phyloP scores from a whole-genome alignment of 192 early-diverging fungal genomes.

The Coemansia sp. region DNA sequence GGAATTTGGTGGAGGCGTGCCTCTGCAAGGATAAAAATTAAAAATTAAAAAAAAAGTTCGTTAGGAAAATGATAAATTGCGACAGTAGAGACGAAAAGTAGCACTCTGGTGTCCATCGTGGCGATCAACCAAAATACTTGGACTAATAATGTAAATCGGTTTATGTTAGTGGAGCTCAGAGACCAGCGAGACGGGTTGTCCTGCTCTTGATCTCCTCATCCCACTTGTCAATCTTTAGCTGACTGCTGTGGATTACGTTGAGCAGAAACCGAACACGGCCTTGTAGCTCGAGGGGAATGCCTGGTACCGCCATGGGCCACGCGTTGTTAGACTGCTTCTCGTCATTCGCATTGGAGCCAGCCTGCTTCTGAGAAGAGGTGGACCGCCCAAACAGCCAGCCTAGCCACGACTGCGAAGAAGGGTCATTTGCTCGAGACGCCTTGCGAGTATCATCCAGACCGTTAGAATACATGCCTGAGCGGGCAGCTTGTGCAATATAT shows the following conservation, averaged over 20 bases:
- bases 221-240: conserved; percentile 61
- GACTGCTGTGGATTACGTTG: conserved; percentile 59
- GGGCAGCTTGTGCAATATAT: conserved; percentile 53
- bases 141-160: no score
- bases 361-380: conserved; percentile 7
- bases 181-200: conserved; percentile 22
- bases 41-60: conserved; percentile 11
- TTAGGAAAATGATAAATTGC: not conserved
- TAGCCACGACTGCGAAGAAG: conserved; percentile 32
- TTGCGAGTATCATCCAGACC: not conserved
- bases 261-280: conserved; percentile 64
- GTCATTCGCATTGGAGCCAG: not conserved
- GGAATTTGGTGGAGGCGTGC: not conserved
- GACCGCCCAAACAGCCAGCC: conserved; percentile 60
- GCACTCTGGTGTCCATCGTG: not conserved
- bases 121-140: no score
- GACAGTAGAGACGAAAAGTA: no score
- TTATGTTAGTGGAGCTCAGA: not conserved
- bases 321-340: not conserved
- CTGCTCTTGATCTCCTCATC: conserved; percentile 43
- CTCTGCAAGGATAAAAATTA: not conserved
- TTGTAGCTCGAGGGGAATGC: conserved; percentile 65
- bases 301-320: conserved; percentile 32
- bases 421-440: not conserved
- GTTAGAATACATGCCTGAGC: conserved; percentile 15